These are phyloP conservation scores for Flaveria brownii DNA, from an alignment of 129 eudicot species.

Conservation along the genomic window DNA sequence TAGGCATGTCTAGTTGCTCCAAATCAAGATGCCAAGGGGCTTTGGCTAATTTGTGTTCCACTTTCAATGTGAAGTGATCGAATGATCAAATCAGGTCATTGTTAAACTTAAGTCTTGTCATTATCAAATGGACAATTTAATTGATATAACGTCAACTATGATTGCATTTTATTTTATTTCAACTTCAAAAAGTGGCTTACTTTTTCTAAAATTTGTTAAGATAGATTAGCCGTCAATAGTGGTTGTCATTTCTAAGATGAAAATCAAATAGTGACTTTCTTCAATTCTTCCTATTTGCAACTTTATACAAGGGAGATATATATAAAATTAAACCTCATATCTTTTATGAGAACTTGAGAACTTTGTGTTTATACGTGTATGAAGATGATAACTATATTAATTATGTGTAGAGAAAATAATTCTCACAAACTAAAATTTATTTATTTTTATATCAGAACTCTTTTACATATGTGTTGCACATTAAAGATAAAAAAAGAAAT, in stretches of 20 bases:
- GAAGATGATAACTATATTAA: too few species aligned
- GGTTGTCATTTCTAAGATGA: constrained; percentile 16
- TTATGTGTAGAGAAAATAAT: too few species aligned
- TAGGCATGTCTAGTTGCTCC: background rate
- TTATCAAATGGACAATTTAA: background rate
- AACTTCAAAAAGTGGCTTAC: constrained; percentile 9
- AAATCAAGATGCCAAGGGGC: background rate
- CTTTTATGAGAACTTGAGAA: too few species aligned
- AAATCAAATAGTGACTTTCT: constrained; percentile 25
- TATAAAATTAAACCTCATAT: too few species aligned
- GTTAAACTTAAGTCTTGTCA: too few species aligned
- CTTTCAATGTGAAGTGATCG: background rate
- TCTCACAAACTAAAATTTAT: too few species aligned
- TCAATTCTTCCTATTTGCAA: constrained; percentile 24
- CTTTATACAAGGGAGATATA: too few species aligned
- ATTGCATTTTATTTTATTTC: background rate
- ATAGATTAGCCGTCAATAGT: constrained; percentile 34
- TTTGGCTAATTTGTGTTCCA: background rate
- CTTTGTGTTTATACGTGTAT: too few species aligned
- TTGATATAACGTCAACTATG: too few species aligned
- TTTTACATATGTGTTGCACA: too few species aligned
- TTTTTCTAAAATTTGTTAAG: constrained; percentile 12
- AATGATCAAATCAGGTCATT: constrained; percentile 11
- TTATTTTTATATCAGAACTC: too few species aligned
- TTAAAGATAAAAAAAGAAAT: too few species aligned